Evolutionary conservation across 495 filamentous ascomycete genomes (phyloP).

Genomic region (Coniosporium apollinis): DNA sequence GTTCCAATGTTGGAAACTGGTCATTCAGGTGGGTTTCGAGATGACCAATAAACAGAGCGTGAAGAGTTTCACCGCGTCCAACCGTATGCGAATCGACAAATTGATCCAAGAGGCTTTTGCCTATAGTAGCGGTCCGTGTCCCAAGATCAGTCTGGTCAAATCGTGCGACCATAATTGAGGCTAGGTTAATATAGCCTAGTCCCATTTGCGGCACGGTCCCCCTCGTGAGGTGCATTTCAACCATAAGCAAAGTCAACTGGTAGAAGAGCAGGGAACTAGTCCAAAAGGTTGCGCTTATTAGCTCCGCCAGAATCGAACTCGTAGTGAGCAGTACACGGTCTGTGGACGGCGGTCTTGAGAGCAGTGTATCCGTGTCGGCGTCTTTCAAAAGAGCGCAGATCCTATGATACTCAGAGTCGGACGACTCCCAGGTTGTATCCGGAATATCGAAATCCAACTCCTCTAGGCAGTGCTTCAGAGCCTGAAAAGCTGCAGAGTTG

Average conservation of each 20-base stretch:
- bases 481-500: slow-evolving; percentile 45
- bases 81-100: slow-evolving; percentile 50
- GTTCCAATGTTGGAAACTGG: slow-evolving; percentile 44
- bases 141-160: slow-evolving; percentile 59
- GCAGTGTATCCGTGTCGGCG: slow-evolving; percentile 38
- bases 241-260: slow-evolving; percentile 51
- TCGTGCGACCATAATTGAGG: slow-evolving; percentile 53
- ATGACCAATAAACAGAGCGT: slow-evolving; percentile 59
- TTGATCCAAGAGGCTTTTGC: slow-evolving; percentile 46
- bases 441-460: slow-evolving; percentile 50
- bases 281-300: slow-evolving; percentile 72
- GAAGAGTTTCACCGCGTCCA: slow-evolving; percentile 53
- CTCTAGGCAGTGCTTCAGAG: slow-evolving; percentile 47
- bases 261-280: slow-evolving; percentile 60
- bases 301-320: slow-evolving; percentile 60
- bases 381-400: slow-evolving; percentile 40
- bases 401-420: slow-evolving; percentile 51
- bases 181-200: slow-evolving; percentile 58
- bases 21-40: slow-evolving; percentile 44
- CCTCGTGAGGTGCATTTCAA: slow-evolving; percentile 46
- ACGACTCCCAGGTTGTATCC: slow-evolving; percentile 51
- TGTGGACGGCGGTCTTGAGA: slow-evolving; percentile 32
- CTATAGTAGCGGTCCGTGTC: slow-evolving; percentile 42
- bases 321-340: slow-evolving; percentile 44
- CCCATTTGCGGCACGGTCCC: slow-evolving; percentile 59